These are phyloP conservation scores for Pyricularia sp. DNA, from an alignment of 2,329 filamentous ascomycete species.

Conservation along the genomic window DNA sequence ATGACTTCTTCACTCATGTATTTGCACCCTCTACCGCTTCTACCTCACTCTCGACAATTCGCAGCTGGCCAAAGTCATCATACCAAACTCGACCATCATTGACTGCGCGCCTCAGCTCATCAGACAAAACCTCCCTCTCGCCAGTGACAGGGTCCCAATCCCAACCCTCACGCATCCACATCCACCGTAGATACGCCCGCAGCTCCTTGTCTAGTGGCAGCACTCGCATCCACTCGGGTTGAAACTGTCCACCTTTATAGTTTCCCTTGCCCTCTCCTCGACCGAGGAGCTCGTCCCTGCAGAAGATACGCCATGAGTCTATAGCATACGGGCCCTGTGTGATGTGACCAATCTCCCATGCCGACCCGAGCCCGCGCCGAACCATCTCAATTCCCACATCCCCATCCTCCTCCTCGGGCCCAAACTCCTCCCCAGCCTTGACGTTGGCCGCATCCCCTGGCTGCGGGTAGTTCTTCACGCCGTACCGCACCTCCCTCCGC, in stretches of 20 bases:
- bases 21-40: not conserved
- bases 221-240: constrained; percentile 86
- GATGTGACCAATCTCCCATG: constrained; percentile 78
- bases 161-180: constrained; percentile 82
- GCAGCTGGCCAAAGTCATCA: constrained; percentile 34
- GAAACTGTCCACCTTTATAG: constrained; percentile 32
- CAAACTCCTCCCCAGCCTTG: constrained; percentile 15
- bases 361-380: constrained; percentile 19
- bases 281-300: constrained; percentile 64
- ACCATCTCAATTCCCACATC: constrained; percentile 14
- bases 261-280: constrained; percentile 22
- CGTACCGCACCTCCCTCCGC: constrained; percentile 37
- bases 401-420: constrained; percentile 10
- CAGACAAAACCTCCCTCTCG: constrained; percentile 37
- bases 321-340: constrained; percentile 72
- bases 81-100: constrained; percentile 43
- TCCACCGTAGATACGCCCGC: constrained; percentile 76
- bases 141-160: constrained; percentile 67
- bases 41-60: constrained; percentile 19
- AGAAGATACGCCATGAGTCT: constrained; percentile 91
- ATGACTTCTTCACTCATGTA: not conserved
- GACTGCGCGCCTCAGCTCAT: constrained; percentile 42
- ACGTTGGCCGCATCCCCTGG: constrained; percentile 17
- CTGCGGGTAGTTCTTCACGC: constrained; percentile 32
- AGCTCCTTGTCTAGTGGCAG: constrained; percentile 76